phyloP scores from a whole-genome alignment of 164 flowering plant species.

The Aristolochia fimbriata region DNA sequence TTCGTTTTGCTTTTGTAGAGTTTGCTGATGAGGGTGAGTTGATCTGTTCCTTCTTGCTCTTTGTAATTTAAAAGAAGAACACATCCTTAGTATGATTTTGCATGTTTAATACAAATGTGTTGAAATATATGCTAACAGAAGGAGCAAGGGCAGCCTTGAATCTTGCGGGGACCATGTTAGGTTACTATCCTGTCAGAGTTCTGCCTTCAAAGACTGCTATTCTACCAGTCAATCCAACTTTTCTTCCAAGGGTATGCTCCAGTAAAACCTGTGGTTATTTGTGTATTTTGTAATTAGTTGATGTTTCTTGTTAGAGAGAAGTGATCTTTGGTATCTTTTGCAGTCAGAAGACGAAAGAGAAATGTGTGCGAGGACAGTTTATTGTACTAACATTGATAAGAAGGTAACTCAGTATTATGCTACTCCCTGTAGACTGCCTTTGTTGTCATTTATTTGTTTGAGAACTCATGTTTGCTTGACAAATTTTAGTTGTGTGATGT shows the following conservation, averaged over 20 bases:
- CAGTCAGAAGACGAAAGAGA: constrained; percentile 99
- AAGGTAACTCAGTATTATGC: constrained; percentile 37
- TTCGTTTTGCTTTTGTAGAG: constrained; percentile 93
- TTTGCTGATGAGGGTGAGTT: constrained; percentile 87
- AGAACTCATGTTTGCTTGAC: too few relatives aligned
- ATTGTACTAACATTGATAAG: constrained; percentile 95
- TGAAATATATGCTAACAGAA: constrained; percentile 36
- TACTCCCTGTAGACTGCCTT: too few relatives aligned
- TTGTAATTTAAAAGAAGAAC: not conserved
- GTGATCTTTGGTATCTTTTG: constrained; percentile 7
- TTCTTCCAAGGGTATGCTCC: constrained; percentile 74
- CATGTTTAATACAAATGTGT: not conserved
- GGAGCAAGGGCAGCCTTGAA: constrained; percentile 82
- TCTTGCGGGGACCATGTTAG: constrained; percentile 87
- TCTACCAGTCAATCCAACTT: constrained; percentile 95
- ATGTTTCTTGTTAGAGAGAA: not conserved
- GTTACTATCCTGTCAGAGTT: constrained; percentile 90
- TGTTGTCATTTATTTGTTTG: too few relatives aligned
- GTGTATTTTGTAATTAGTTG: too few relatives aligned
- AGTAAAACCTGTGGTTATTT: not conserved
- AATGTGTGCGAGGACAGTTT: constrained; percentile 95
- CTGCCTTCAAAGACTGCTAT: constrained; percentile 98
- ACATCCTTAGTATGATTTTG: not conserved
- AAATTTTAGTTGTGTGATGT: too few relatives aligned
- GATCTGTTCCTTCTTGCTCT: not conserved